These are phyloP conservation scores for Russula foetens DNA, from an alignment of 768 basidiomycete species.

Conservation along the genomic window DNA sequence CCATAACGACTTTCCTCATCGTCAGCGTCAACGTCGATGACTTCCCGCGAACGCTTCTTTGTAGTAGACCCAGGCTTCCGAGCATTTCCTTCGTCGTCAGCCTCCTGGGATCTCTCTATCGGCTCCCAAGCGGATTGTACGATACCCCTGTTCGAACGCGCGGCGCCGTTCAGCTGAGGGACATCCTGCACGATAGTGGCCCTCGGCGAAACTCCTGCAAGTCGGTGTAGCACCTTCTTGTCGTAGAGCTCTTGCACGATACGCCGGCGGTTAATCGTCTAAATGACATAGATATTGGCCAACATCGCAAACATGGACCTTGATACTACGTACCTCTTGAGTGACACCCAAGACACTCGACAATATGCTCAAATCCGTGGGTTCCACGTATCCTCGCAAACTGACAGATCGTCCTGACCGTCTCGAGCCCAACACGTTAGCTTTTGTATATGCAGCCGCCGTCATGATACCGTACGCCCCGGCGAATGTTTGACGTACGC, in stretches of 20 bases:
- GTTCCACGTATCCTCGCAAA: conserved; percentile 37
- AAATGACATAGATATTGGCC: not conserved
- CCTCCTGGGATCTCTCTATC: conserved; percentile 29
- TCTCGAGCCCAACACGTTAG: conserved; percentile 52
- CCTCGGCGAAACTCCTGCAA: conserved; percentile 38
- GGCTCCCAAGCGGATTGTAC: conserved; percentile 35
- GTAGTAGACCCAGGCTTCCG: conserved; percentile 4
- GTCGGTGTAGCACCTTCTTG: conserved; percentile 46
- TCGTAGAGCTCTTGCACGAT: conserved; percentile 65
- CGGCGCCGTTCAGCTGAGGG: not conserved
- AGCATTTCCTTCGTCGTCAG: conserved; percentile 21
- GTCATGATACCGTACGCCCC: conserved; percentile 76
- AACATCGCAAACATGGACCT: not conserved
- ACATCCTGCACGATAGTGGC: conserved; percentile 10
- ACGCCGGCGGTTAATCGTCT: conserved; percentile 71
- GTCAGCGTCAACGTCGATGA: conserved; percentile 25
- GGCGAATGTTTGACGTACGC: conserved; percentile 75
- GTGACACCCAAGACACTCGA: conserved; percentile 76
- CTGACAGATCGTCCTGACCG: conserved; percentile 41
- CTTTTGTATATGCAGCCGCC: conserved; percentile 59
- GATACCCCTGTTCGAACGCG: conserved; percentile 16
- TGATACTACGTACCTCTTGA: conserved; percentile 53
- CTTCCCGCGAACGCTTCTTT: not conserved
- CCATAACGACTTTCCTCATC: conserved; percentile 45
- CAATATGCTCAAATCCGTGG: conserved; percentile 70